These are phyloP conservation scores for Chlamydomonas sphaeroides DNA, from an alignment of 139 green algal species.

Conservation along the genomic window DNA sequence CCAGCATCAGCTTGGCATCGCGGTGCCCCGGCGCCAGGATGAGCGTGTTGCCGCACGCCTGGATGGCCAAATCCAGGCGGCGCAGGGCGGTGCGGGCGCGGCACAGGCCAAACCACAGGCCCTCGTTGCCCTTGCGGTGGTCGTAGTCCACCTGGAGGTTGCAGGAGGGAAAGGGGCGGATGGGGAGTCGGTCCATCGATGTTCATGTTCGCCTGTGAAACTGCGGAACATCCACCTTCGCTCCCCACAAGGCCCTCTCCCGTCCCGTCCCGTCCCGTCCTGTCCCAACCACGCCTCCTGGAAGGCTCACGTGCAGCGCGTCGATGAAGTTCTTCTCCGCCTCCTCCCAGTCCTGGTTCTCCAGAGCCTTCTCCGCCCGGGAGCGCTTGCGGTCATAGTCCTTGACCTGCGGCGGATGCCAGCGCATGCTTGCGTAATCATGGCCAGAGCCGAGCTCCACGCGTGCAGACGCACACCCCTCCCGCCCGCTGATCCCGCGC, in stretches of 20 bases:
- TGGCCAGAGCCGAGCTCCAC: too few species aligned
- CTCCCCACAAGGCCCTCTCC: too few species aligned
- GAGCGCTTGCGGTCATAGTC: conserved; percentile 61
- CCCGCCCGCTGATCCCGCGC: too few species aligned
- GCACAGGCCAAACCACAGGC: conserved; percentile 57
- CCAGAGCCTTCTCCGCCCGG: conserved; percentile 41
- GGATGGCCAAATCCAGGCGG: not conserved
- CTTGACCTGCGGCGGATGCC: conserved; percentile 60
- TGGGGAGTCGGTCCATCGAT: not conserved
- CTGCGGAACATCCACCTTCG: too few species aligned
- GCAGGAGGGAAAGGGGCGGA: not conserved
- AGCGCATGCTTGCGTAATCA: not conserved
- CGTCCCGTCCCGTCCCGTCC: not conserved
- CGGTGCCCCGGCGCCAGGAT: conserved; percentile 22
- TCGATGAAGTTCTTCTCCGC: conserved; percentile 39
- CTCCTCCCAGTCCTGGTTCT: conserved; percentile 39
- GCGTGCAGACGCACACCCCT: too few species aligned
- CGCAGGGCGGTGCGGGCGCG: conserved; percentile 27
- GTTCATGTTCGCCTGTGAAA: not conserved
- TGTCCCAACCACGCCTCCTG: not conserved
- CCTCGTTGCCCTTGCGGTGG: conserved; percentile 48
- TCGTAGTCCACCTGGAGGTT: conserved; percentile 45
- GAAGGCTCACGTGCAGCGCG: conserved; percentile 32
- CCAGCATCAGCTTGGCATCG: conserved; percentile 47
- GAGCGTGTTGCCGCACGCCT: conserved; percentile 39